Evolutionary conservation across 345 rosid genomes (phyloP), one percentile per base, ranked within the genome.

Genomic region (Eucalyptus tenuipes): DNA sequence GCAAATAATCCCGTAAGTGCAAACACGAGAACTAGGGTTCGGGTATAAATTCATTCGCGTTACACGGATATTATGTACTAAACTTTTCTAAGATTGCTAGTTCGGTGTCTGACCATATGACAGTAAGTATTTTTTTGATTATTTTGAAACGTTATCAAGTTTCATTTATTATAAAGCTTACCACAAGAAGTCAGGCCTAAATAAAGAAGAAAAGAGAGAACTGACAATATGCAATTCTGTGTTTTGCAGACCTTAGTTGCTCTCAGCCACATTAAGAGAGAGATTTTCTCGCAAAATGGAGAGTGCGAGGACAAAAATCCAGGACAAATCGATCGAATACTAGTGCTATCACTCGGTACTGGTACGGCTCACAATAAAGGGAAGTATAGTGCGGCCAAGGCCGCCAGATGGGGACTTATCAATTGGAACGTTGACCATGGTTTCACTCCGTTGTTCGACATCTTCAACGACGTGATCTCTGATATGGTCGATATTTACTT

Each of bases 1-100:
- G 93, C 91, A 15, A 89, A 89, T 48, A 89, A 92, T 85, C 92
- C 92, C 20, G 93, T 92, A 27, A 81, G 89, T 44, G 40, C 27
- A 84, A 25, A 59, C 7, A 59, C 66, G 31, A 59, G 66, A 27
- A 59, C 16, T 25, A 25, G 29, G 66, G n/a, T 59, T 59, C 31
- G 7, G n/a, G 66, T 27, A 27, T 59, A 12, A 59, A 59, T 59
- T 59, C n/a, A 59, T 25, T 59, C 14, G 31, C 66, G 25, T 59
- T 59, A 27, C 16, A 27, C 66, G 27, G 66, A 59, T 59, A 59
- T 59, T 59, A 59, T 59, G 29, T 59, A 27, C 75, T 64, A 7
- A 66, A 66, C 79, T 66, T 2, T 66, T 66, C 22, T 31, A 66
- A 66, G 79, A 66, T 66, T 17, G 11, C 20, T 31, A 66, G 40